Evolutionary conservation across 2,329 filamentous ascomycete genomes (phyloP), one percentile per base, ranked within the genome.

Genomic region (Colletotrichum navitas): DNA sequence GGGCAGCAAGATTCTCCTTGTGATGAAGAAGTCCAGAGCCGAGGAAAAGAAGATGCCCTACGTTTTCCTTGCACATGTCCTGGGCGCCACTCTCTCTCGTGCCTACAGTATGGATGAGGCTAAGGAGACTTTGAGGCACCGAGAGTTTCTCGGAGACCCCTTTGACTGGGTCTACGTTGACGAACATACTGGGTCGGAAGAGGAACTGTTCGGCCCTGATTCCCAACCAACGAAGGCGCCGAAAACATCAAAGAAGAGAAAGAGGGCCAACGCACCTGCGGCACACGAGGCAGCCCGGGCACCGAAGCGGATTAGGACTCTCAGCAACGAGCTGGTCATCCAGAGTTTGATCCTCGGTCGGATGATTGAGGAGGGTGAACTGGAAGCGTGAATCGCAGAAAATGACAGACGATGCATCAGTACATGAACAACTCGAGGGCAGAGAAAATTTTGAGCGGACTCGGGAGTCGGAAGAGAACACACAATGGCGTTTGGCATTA

Each of bases 301-400:
- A 54, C 83, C 85, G 16, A 85, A 86, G 76, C 87, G 82, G 72
- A 85, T 94, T 47, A 88, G 87, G 73, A 87, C 96, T 55, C 88
- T 97, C 63, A 92, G 91, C 67, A 92, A 97, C 79, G 95, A 98
- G 81, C 90, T 95, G 78, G 90, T 98, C 29, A 91, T 97, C 66
- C 95, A 99, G 85, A 98, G 94, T 80, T 84, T 98, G 71, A 98
- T 99, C 74, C 80, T 97, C 62, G 95, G 95, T 0, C 89, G 90
- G 72, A 82, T 98, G 75, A 88, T 94, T 63, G 91, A 93, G 73
- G 88, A 89, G 61, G 85, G 83, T 16, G 87, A 89, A 75, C 77
- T 84, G 16, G 73, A 73, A 41, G 68, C 43, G 11, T 74, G 41
- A 72, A 21, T 8, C 24, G 21, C 21, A 18, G 18, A 11, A 32